These are phyloP conservation scores for Margaritispora aquatica DNA, from an alignment of 495 filamentous ascomycete genomes.

Conservation along the genomic window DNA sequence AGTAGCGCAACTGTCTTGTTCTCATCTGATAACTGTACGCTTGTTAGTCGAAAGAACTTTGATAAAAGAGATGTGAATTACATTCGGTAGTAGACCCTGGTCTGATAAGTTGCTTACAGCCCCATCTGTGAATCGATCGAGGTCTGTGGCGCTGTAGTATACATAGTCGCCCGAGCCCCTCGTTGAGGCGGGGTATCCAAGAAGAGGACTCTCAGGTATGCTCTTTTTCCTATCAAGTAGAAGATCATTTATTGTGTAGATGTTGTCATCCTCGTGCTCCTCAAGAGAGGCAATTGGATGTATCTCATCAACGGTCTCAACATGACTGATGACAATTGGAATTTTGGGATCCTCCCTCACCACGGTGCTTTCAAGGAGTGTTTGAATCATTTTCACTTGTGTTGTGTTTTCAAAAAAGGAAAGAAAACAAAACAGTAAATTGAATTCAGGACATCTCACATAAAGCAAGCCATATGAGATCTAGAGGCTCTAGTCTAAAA, in stretches of 20 bases:
- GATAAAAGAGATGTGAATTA: neutral
- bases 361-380: neutral
- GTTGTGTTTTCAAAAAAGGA: neutral
- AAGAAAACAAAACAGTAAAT: neutral
- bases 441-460: neutral
- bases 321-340: neutral
- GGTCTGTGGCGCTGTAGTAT: conserved; percentile 43
- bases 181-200: conserved; percentile 11
- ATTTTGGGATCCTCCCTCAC: neutral
- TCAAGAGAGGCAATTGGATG: neutral
- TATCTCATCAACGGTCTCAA: neutral
- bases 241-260: conserved; percentile 26
- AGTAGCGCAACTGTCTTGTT: conserved; percentile 38
- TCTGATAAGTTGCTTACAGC: conserved; percentile 31
- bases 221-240: conserved; percentile 28
- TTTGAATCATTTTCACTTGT: neutral
- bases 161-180: conserved; percentile 34
- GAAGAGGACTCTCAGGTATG: conserved; percentile 14
- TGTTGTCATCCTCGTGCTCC: neutral
- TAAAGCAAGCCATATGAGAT: neutral
- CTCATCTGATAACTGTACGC: neutral
- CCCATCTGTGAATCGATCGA: conserved; percentile 49
- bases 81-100: conserved; percentile 27
- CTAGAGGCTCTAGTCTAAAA: neutral
- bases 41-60: neutral